A percentile compares a stretch with the other conserved stretches of the same genome.
Conservation (phyloP, 345 rosid species). For the Rubroshorea leprosula region DNA sequence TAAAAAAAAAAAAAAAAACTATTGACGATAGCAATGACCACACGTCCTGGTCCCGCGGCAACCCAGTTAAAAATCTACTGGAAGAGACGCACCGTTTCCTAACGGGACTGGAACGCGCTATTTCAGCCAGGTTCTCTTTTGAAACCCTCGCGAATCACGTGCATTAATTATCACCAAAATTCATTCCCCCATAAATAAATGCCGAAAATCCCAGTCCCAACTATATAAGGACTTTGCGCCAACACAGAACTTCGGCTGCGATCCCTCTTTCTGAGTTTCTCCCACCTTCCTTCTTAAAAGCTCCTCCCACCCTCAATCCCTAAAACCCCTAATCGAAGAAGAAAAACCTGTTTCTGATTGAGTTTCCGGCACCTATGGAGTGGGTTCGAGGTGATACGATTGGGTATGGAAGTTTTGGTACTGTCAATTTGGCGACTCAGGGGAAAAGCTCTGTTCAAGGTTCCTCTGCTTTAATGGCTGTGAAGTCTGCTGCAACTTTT, state of each 20-base stretch:
- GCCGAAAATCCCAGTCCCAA: not conserved
- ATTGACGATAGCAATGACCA: too few species aligned
- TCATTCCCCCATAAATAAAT: not conserved
- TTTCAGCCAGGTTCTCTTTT: constrained; percentile 17
- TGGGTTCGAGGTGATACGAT: constrained; percentile 67
- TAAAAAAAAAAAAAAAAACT: too few species aligned
- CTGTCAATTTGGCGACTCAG: constrained; percentile 52
- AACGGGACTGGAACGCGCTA: too few species aligned
- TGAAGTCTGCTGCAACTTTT: constrained; percentile 47
- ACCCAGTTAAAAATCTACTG: too few species aligned
- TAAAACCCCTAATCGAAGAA: not conserved
- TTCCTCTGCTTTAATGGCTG: constrained; percentile 48
- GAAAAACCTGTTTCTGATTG: not conserved
- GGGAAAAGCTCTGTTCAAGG: too few species aligned
- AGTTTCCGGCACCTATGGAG: constrained; percentile 29
- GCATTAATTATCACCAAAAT: constrained; percentile 28
- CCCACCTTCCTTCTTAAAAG: too few species aligned
- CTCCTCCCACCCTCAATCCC: not conserved
- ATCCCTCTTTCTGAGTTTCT: constrained; percentile 12
- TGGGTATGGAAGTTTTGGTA: constrained; percentile 64
- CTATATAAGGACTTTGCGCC: constrained; percentile 20
- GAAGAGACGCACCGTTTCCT: too few species aligned
- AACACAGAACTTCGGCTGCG: constrained; percentile 4
- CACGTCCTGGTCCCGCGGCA: too few species aligned
- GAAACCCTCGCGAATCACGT: constrained; percentile 43